phyloP scores from a whole-genome alignment of 2,329 filamentous ascomycete species.

The Trichophaea hybrida region DNA sequence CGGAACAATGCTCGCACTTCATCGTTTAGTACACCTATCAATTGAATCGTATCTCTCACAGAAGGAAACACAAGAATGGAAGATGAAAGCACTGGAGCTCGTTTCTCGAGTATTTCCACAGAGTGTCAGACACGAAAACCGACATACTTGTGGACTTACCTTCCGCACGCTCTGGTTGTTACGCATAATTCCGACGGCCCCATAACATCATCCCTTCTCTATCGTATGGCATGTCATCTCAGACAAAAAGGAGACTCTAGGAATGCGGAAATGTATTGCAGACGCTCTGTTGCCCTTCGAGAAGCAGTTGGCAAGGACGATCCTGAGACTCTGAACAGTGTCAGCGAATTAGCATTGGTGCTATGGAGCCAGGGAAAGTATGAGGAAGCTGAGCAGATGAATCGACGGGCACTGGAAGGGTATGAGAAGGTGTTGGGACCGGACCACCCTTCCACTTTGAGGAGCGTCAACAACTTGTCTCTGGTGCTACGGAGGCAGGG shows the following conservation, averaged over 20 bases:
- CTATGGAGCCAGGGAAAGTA: background rate
- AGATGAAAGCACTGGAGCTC: background rate
- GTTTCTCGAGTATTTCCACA: background rate
- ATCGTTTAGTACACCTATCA: background rate
- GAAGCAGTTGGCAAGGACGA: background rate
- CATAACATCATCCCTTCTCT: background rate
- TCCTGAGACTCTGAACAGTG: background rate
- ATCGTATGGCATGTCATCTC: background rate
- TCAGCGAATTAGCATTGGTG: background rate
- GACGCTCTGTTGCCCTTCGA: background rate
- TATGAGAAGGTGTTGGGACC: no score
- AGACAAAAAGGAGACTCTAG: background rate
- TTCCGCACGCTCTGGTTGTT: background rate
- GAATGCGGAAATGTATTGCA: background rate
- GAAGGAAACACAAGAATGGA: background rate
- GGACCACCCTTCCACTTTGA: no score
- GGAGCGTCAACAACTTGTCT: no score
- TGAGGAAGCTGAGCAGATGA: slow-evolving; percentile 27
- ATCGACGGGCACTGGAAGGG: no score
- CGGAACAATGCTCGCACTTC: background rate
- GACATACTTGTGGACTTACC: background rate
- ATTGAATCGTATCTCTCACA: background rate
- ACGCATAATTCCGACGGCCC: background rate
- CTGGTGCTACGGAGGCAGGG: no score
- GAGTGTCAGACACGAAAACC: background rate